Base-by-base conservation (phyloP, 2,329 filamentous ascomycete species). In the Elsinoe batatas region DNA sequence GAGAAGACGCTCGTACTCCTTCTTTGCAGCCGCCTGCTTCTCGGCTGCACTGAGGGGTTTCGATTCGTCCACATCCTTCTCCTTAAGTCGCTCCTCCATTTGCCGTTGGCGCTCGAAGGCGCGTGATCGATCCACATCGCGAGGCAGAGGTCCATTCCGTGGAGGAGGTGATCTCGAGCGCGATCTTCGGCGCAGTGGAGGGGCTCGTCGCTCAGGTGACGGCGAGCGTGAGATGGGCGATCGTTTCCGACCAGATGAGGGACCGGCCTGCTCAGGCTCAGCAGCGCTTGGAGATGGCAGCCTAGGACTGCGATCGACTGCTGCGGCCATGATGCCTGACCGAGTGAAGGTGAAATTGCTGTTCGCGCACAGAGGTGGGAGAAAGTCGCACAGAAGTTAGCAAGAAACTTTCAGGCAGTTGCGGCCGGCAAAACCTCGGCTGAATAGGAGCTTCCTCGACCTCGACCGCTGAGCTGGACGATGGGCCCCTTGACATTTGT, bases 1-100 rank as follows among this genome's bases (percentile, higher is more conserved):
- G 63, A 95, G 76, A 59, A 97, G 80, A 73, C 91, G 91, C 72
- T 94, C 85, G 73, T 95, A 94, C 75, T 96, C 91, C 61, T 90
- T 88, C 74, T 95, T 94, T 42, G 89, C 88, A 38, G 84, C 84
- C 20, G 84, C 88, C 72, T 91, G 88, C 72, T 94, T 95, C 71
- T 91, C 84, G 69, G 89, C 89, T 64, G 87, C 89, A 2, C 78
- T 80, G 46, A 79, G 70, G n/a, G 77, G 75, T 63, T 80, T 80
- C 36, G 72, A 71, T 20, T 71, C 67, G 35, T 73, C 71, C 54
- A 75, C 71, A 56, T 72, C 69, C 57, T 78, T 63, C 47, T 65
- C 63, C 56, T 66, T 64, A 58, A 68, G 67, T 22, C 69, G 65
- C 57, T 68, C 63, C 56, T 72, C 77, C 61, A 75, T 72, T 60